These are phyloP conservation scores for Clarkia xantiana DNA, from an alignment of 345 rosid species.

Conservation along the genomic window DNA sequence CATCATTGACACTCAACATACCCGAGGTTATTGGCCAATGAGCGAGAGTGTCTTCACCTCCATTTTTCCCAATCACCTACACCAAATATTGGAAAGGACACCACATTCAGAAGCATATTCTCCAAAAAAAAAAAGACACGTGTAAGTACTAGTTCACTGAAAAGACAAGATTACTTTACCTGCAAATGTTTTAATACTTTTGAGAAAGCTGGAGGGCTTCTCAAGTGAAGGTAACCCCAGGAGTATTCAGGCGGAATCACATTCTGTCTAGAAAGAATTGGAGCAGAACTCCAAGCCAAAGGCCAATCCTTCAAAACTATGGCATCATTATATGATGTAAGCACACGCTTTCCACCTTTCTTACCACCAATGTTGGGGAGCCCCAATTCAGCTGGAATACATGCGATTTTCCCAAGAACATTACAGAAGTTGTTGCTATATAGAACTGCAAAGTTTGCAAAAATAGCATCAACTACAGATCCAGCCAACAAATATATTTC, in stretches of 20 bases:
- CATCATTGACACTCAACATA: constrained; percentile 60
- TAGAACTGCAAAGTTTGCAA: constrained; percentile 68
- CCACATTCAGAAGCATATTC: not conserved
- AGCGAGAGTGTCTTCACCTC: constrained; percentile 93
- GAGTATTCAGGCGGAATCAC: constrained; percentile 78
- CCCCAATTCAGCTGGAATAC: constrained; percentile 79
- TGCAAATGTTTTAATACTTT: constrained; percentile 72
- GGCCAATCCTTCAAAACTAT: constrained; percentile 80
- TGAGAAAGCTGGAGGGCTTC: constrained; percentile 79
- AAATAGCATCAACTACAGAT: constrained; percentile 69
- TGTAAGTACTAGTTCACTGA: not conserved
- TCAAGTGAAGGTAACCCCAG: constrained; percentile 65
- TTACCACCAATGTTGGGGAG: constrained; percentile 53
- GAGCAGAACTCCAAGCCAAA: constrained; percentile 80
- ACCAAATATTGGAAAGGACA: constrained; percentile 4
- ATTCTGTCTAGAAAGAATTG: constrained; percentile 62
- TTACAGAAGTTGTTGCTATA: constrained; percentile 71
- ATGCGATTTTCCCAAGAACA: constrained; percentile 61
- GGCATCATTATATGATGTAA: constrained; percentile 65
- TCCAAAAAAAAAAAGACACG: not conserved
- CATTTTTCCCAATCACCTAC: constrained; percentile 66
- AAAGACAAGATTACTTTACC: constrained; percentile 19
- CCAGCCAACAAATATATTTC: constrained; percentile 72
- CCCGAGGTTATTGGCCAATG: constrained; percentile 80
- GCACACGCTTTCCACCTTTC: constrained; percentile 61